Evolutionary conservation across 345 rosid genomes (phyloP).

Genomic region (Moricandia arvensis): DNA sequence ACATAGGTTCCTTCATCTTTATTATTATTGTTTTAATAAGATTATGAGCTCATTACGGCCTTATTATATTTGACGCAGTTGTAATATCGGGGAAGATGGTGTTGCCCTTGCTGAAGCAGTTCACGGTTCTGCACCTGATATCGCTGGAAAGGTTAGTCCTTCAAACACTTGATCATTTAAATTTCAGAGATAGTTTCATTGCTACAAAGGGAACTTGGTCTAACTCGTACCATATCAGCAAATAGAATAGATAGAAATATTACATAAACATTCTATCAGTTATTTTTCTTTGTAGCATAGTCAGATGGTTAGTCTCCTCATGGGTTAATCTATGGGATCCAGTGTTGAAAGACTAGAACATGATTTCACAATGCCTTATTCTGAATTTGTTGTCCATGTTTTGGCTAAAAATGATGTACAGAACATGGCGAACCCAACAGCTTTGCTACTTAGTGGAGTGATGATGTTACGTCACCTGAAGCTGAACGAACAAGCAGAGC

Average conservation of each 20-base stretch:
- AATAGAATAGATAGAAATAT: neutral
- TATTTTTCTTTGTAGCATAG: neutral
- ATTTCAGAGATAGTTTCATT: neutral
- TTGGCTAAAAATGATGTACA: conserved; percentile 5
- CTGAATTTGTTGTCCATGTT: neutral
- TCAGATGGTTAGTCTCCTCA: neutral
- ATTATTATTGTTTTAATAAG: neutral
- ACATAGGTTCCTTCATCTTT: neutral
- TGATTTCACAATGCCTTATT: neutral
- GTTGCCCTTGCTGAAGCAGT: conserved; percentile 99
- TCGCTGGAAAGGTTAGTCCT: conserved; percentile 88
- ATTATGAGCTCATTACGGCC: conserved; percentile 1
- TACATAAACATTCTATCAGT: neutral
- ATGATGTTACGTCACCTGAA: conserved; percentile 86
- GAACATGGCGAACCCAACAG: conserved; percentile 98
- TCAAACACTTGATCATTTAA: neutral
- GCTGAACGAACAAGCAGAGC: conserved; percentile 77
- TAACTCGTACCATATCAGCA: neutral
- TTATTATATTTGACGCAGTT: conserved; percentile 48
- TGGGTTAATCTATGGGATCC: neutral
- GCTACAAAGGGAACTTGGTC: neutral
- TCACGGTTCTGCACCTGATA: conserved; percentile 99
- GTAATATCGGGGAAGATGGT: conserved; percentile 96
- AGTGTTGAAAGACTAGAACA: neutral
- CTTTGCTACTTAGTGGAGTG: conserved; percentile 79